phyloP scores from a whole-genome alignment of 2,329 filamentous ascomycete species.

The Fusarium nematophilum region DNA sequence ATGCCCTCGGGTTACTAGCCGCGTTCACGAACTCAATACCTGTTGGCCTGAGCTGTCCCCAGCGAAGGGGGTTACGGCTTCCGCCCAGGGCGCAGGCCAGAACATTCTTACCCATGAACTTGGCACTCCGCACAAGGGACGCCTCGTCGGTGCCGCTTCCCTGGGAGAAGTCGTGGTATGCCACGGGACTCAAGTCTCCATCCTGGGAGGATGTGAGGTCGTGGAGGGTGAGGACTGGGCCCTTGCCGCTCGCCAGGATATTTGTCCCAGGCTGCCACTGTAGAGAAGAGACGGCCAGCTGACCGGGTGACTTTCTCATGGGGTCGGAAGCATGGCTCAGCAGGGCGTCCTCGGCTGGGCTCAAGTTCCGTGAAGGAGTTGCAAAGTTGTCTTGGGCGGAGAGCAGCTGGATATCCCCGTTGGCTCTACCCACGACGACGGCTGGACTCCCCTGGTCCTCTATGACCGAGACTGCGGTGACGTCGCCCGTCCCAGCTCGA shows the following conservation, averaged over 20 bases:
- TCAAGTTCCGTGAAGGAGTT: slow-evolving; percentile 41
- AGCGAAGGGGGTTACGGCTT: slow-evolving; percentile 56
- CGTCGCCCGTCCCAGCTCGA: slow-evolving; percentile 59
- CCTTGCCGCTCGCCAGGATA: slow-evolving; percentile 47
- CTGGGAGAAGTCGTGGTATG: slow-evolving; percentile 43
- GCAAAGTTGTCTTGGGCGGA: slow-evolving; percentile 50
- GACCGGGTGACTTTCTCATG: slow-evolving; percentile 44
- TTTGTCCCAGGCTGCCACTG: slow-evolving; percentile 48
- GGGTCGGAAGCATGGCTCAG: slow-evolving; percentile 23
- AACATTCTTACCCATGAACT: slow-evolving; percentile 58
- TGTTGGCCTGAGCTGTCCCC: slow-evolving; percentile 58
- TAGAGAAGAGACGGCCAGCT: slow-evolving; percentile 48
- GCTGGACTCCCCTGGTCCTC: slow-evolving; percentile 48
- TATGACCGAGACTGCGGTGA: slow-evolving; percentile 60
- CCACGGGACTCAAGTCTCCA: slow-evolving; percentile 28
- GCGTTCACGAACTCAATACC: slow-evolving; percentile 54
- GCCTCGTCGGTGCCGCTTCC: slow-evolving; percentile 31
- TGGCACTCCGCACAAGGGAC: slow-evolving; percentile 49
- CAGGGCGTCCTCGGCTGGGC: slow-evolving; percentile 16
- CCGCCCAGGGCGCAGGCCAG: slow-evolving; percentile 60
- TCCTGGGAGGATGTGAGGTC: slow-evolving; percentile 34
- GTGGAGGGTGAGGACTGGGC: slow-evolving; percentile 47
- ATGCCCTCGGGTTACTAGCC: slow-evolving; percentile 45
- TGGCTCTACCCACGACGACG: slow-evolving; percentile 61
- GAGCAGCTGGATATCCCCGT: slow-evolving; percentile 60